phyloP scores from a whole-genome alignment of 1,284 basidiomycete genomes.

The Polyporus tsugae region DNA sequence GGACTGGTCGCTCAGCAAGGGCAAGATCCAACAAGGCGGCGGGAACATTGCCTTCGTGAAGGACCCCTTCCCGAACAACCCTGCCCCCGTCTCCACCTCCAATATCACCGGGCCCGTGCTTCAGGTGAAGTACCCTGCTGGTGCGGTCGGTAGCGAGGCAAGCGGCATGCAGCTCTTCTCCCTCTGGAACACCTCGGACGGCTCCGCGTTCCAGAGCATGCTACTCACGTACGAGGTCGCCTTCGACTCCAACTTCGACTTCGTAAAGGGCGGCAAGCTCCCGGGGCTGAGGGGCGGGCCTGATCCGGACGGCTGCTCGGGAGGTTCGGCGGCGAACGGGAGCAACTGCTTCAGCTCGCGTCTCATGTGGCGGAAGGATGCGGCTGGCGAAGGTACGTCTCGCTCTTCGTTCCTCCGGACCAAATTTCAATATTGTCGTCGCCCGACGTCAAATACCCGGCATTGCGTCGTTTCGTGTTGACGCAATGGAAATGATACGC shows the following conservation, averaged over 20 bases:
- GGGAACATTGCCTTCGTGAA: constrained; percentile 66
- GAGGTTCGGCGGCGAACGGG: constrained; percentile 50
- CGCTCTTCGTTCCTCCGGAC: neutral
- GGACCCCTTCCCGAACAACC: constrained; percentile 68
- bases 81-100: constrained; percentile 40
- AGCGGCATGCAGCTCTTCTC: constrained; percentile 74
- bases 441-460: neutral
- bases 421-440: neutral
- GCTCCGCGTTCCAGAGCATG: constrained; percentile 66
- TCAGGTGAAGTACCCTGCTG: constrained; percentile 68
- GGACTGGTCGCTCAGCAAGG: constrained; percentile 68
- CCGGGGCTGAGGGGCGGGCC: constrained; percentile 56
- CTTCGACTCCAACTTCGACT: constrained; percentile 64
- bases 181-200: constrained; percentile 67
- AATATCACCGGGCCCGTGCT: constrained; percentile 61
- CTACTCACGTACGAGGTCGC: constrained; percentile 76
- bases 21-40: constrained; percentile 64
- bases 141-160: constrained; percentile 64
- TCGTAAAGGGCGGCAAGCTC: constrained; percentile 57
- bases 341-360: constrained; percentile 55
- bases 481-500: neutral
- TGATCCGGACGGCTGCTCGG: constrained; percentile 48
- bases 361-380: constrained; percentile 54
- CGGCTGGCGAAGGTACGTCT: constrained; percentile 51
- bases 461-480: neutral